A percentile compares a stretch with the other conserved stretches of the same genome.
Evolutionary conservation across 805 yeast species (phyloP).

Genomic region (Starmera pachycereana): DNA sequence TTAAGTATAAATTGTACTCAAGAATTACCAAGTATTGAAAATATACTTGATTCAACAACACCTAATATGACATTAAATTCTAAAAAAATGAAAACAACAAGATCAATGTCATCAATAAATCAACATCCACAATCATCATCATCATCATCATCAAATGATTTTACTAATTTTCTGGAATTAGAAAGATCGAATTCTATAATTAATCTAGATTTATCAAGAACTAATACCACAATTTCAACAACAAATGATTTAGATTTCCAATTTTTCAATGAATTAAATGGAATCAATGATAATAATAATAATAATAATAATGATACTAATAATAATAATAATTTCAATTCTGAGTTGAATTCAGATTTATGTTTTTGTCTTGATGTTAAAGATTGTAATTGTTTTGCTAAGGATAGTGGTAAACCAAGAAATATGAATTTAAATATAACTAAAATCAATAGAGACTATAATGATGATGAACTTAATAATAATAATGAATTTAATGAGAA

Average conservation of each 20-base stretch:
- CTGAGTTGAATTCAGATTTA: too few species aligned
- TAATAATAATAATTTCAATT: too few species aligned
- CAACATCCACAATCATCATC: conserved; percentile 1
- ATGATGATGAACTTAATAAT: not conserved
- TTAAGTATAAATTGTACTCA: not conserved
- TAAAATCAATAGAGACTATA: not conserved
- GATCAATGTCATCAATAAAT: conserved; percentile 9
- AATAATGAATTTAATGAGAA: not conserved
- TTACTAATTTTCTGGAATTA: not conserved
- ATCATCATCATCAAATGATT: too few species aligned
- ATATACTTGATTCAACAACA: not conserved
- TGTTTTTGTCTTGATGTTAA: not conserved
- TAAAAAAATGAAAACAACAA: conserved; percentile 4
- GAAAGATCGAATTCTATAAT: conserved; percentile 1
- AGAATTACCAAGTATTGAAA: conserved; percentile 6
- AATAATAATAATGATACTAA: too few species aligned
- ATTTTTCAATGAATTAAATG: too few species aligned
- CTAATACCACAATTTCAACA: conserved; percentile 13
- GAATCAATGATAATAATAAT: too few species aligned
- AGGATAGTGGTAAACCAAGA: not conserved
- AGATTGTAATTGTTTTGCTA: not conserved
- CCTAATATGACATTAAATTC: too few species aligned
- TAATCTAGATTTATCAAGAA: conserved; percentile 5
- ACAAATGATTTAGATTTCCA: conserved; percentile 3
- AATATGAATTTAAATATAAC: not conserved